These are phyloP conservation scores for Solanum hybrid DNA, from an alignment of 305 asterid genomes.

Conservation along the genomic window DNA sequence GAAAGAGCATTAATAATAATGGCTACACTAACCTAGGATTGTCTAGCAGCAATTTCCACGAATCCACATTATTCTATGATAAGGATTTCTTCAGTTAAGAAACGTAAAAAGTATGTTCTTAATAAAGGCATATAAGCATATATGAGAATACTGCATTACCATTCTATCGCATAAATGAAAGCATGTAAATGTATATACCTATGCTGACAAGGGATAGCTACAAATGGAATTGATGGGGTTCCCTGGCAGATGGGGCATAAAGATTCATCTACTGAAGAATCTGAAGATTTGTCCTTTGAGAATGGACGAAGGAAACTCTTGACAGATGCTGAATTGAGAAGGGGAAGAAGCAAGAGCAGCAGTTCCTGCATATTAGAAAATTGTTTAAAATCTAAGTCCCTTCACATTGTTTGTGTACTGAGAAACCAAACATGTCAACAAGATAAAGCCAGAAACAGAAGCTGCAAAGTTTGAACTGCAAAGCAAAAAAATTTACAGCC, in stretches of 20 bases:
- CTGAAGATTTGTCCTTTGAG: slow-evolving; percentile 58
- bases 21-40: neutral
- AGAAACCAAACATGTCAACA: neutral
- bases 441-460: neutral
- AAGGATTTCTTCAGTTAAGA: neutral
- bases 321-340: slow-evolving; percentile 63
- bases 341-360: slow-evolving; percentile 72
- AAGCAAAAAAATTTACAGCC: neutral
- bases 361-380: slow-evolving; percentile 46
- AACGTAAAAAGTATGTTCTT: neutral
- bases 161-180: neutral
- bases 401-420: neutral
- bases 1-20: neutral
- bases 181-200: slow-evolving; percentile 33
- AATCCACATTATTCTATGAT: neutral
- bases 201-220: slow-evolving; percentile 91
- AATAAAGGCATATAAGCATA: neutral
- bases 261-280: slow-evolving; percentile 46
- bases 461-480: neutral
- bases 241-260: slow-evolving; percentile 84
- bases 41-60: neutral
- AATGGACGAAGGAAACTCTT: slow-evolving; percentile 57
- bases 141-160: neutral
- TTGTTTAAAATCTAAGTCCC: neutral
- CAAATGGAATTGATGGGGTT: slow-evolving; percentile 73